Evolutionary conservation across 129 eudicot genomes (phyloP).

Genomic region (Oenanthe sinensis): DNA sequence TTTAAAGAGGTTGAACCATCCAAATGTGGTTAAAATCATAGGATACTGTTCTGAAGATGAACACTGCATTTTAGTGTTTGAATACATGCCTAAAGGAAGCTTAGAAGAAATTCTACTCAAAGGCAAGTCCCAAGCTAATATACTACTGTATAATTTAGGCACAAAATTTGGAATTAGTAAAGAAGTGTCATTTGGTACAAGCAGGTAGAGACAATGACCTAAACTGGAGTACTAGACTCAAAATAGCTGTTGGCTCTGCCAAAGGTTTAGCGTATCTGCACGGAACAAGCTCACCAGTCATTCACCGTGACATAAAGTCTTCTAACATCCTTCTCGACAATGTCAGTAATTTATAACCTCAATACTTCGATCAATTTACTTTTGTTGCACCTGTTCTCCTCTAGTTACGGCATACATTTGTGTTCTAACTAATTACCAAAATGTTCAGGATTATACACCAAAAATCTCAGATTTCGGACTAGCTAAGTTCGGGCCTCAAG

Average conservation of each 20-base stretch:
- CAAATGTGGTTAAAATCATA: slow-evolving; percentile 43
- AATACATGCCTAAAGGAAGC: slow-evolving; percentile 44
- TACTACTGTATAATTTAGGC: not conserved
- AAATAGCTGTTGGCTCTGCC: slow-evolving; percentile 41
- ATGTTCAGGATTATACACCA: slow-evolving; percentile 33
- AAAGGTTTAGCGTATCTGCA: slow-evolving; percentile 47
- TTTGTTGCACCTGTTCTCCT: not conserved
- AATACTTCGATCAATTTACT: not conserved
- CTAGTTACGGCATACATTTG: not conserved
- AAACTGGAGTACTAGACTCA: slow-evolving; percentile 36
- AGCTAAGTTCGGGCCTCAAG: slow-evolving; percentile 39
- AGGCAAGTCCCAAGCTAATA: slow-evolving; percentile 23
- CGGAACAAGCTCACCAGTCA: slow-evolving; percentile 25
- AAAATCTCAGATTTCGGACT: slow-evolving; percentile 46
- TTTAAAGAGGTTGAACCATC: slow-evolving; percentile 32
- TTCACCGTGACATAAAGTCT: slow-evolving; percentile 44
- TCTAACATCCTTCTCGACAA: slow-evolving; percentile 41
- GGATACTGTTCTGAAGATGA: slow-evolving; percentile 41
- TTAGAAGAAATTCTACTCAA: slow-evolving; percentile 34
- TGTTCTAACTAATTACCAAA: not conserved
- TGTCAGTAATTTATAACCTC: slow-evolving; percentile 13
- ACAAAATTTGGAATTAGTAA: not conserved
- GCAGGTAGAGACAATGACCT: slow-evolving; percentile 24
- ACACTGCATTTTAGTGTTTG: slow-evolving; percentile 35
- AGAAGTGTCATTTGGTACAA: slow-evolving; percentile 18